Base-by-base conservation (phyloP, 208 protist species). In the Blastocrithidia nonstop region DNA sequence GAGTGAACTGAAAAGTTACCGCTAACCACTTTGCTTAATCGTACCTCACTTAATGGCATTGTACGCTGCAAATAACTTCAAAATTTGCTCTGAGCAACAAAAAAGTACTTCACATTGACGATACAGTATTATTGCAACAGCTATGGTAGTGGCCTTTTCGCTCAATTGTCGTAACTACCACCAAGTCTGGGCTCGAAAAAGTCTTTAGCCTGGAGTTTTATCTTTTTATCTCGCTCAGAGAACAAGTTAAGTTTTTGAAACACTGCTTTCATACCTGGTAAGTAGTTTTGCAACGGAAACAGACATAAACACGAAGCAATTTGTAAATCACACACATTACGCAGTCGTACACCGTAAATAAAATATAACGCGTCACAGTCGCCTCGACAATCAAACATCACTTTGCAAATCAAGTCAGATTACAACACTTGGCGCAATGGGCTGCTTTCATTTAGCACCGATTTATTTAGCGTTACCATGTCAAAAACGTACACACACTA, bases 341-440 rank as follows among this genome's bases (percentile, higher is more conserved):
- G 43, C 17, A 81, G 60, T 4, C 50, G 67, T 6, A 81, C 64
- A 5, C 50, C 15, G 45, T 73, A 81, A 11, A 66, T 52, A 26
- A 64, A 76, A 54, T 58, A 76, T 9, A 81, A 49, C 11, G 67
- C 64, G 38, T 73, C 67, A 51, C 63, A 66, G 52, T 75, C 67
- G 19, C 63, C 62, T 7, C 72, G 66, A 64, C 67, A 73, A 53
- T 81, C 72, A 39, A 66, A 81, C 72, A 81, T 81, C 25, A 81
- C 49, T 50, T 81, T 81, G 21, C 45, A 47, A 6, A 81, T 65
- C 4, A 33, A 21, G 5, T 22, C 28, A 9, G 51, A 62, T 50
- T 76, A 63, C 1, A 81, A 48, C 32, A 81, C 56, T 7, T 26
- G 26, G 1, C 40, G 51, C 26, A 81, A 40, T 6, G 53, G 37